Percentiles rank a stretch among this genome's conserved stretches.
These are phyloP conservation scores for Fusarium piperis DNA, from an alignment of 2,329 filamentous ascomycete genomes.

Conservation along the genomic window DNA sequence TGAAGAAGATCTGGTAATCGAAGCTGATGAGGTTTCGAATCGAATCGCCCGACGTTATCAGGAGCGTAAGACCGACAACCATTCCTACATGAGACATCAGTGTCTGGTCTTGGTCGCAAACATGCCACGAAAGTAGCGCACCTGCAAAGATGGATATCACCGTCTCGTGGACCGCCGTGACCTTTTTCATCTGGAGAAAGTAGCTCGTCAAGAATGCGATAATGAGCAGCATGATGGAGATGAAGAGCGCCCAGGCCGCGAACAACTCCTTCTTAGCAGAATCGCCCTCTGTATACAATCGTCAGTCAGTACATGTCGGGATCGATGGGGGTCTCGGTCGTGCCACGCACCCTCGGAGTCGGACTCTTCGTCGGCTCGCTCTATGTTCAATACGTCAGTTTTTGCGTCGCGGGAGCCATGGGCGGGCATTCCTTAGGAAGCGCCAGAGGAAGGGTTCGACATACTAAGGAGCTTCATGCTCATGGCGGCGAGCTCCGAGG, in stretches of 20 bases:
- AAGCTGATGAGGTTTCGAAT: conserved; percentile 94
- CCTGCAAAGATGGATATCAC: conserved; percentile 98
- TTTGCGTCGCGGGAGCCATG: conserved; percentile 1
- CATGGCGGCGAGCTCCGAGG: conserved; percentile 42
- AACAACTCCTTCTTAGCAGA: conserved; percentile 92
- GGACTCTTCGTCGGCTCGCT: conserved; percentile 44
- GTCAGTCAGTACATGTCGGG: conserved; percentile 38
- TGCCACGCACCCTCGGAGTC: conserved; percentile 48
- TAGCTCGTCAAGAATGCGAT: conserved; percentile 97
- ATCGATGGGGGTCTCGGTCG: not conserved
- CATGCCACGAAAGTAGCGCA: conserved; percentile 45
- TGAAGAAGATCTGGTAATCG: conserved; percentile 99
- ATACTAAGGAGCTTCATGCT: conserved; percentile 47
- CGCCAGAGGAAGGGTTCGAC: conserved; percentile 17
- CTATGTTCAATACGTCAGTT: conserved; percentile 39
- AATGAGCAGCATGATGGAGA: conserved; percentile 93
- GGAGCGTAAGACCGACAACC: conserved; percentile 90
- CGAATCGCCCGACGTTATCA: conserved; percentile 81
- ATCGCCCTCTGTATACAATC: conserved; percentile 68
- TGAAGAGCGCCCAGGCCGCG: conserved; percentile 97
- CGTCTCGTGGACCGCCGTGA: conserved; percentile 97
- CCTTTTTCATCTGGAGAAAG: conserved; percentile 93
- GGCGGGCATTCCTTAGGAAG: conserved; percentile 1
- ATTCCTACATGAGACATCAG: conserved; percentile 70
- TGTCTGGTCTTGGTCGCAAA: conserved; percentile 36